Base-by-base conservation (phyloP, 2,329 filamentous ascomycete species). In the Tricladium varicosporioides region DNA sequence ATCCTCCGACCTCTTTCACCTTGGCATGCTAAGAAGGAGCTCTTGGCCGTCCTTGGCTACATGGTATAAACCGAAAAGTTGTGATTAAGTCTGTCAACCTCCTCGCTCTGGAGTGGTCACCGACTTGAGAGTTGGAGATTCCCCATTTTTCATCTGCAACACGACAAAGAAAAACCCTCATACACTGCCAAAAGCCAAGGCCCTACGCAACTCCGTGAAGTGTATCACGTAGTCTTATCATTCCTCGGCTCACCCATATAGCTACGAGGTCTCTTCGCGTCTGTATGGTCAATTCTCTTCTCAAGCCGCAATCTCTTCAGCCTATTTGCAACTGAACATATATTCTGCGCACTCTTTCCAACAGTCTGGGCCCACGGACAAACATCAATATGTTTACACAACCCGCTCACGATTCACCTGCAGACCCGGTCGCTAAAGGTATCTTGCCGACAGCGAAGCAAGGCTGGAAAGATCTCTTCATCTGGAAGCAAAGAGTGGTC, bases 401-500 rank as follows among this genome's bases (percentile, higher is more conserved):
- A 40, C 36, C 36, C 3, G 49, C 53, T 31, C 19, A 49, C 32
- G 59, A 53, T 53, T 54, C 60, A 51, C 78, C 80, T 10, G 87
- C 87, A 53, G 87, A 89, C 61, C 84, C 86, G 16, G 71, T 90
- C 57, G 85, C 85, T 33, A 84, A 82, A 71, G 88, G 88, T 44
- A 79, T 83, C 50, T 60, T 84, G 42, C 77, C 86, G 27, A 86
- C 85, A 0, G 84, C 85, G 10, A 86, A 82, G 67, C 87, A 90
- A 69, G 77, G 82, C 36, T 77, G 80, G 64, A 70, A 72, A 10
- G 87, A 90, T 65, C 80, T 90, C 58, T 88, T 89, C 76, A 79
- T 78, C 65, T 92, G 87, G 87, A 86, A 88, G 71, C 86, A 91
- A 74, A 81, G 88, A 58, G 84, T 89, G 10, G 81, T 87, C 42